Base-by-base conservation (phyloP, 768 basidiomycete genomes). In the Trametes villosa region DNA sequence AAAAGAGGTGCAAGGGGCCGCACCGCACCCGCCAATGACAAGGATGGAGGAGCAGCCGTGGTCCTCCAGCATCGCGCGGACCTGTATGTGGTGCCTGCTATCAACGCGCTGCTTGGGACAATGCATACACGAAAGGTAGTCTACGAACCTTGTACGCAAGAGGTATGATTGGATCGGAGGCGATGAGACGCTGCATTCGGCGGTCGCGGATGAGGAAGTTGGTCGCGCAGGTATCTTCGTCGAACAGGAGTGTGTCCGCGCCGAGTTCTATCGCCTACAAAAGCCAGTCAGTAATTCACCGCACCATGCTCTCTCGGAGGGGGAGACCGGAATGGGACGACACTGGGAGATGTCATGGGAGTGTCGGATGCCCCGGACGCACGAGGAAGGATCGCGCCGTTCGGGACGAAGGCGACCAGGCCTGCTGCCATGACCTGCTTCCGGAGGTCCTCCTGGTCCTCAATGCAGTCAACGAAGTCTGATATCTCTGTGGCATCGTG, bases 11-110 rank as follows among this genome's bases (percentile, higher is more conserved):
- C n/a, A n/a, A 34, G 18, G 2, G 1, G 2, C 42, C 65, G n/a
- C n/a, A 64, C 62, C 65, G 34, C 65, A 67, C n/a, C 65, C 63
- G 15, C 65, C 65, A 17, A 67, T 67, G 2, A 67, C 65, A 0
- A 67, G 55, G 27, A 62, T 50, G 18, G 65, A 64, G 5, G 65
- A 67, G 44, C 51, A 57, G 12, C 45, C 53, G 48, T 58, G 62
- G 26, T 62, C 59, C 2, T 42, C 42, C 22, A 57, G 27, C 60
- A 67, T 58, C 1, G 60, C 55, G 8, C 65, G 62, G 24, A 67
- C 47, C 65, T 62, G 36, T 18, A 2, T 2, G 13, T 30, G 9
- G 17, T 34, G 33, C 22, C 13, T 9, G 27, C 36, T n/a, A 22
- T 18, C 2, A 2, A 17, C 38, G 17, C 11, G 17, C 22, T 29